Conservation (phyloP, 179 eudicot genomes). For the Vitellaria paradoxa region DNA sequence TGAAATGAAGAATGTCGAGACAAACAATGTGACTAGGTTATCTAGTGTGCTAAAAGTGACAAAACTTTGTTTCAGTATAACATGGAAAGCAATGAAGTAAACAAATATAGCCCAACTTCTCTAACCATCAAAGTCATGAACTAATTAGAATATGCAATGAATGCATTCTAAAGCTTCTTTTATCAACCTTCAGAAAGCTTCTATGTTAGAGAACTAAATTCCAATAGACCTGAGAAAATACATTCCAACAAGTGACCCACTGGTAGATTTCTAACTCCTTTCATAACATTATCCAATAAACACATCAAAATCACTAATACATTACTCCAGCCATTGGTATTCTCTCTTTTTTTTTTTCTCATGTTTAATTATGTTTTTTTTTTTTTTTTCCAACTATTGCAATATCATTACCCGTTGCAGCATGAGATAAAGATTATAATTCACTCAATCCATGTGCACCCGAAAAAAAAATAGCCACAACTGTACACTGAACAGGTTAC, state of each 20-base stretch:
- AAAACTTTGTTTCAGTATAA: neutral
- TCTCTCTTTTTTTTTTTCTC: neutral
- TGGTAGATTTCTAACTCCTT: neutral
- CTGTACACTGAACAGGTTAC: neutral
- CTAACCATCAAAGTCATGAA: neutral
- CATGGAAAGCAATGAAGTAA: neutral
- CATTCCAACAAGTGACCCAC: neutral
- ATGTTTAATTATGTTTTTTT: neutral
- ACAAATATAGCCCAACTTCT: conserved; percentile 2
- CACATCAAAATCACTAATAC: neutral
- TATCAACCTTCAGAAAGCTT: neutral
- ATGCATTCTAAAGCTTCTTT: conserved; percentile 1
- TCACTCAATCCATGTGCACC: neutral
- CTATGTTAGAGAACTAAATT: neutral
- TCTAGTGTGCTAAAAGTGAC: neutral
- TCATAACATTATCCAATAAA: neutral
- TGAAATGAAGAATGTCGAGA: neutral
- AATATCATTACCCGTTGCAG: no score
- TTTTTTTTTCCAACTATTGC: no score
- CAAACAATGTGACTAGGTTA: neutral
- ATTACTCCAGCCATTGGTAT: neutral
- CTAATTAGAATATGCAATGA: neutral
- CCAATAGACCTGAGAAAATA: neutral
- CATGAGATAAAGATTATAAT: no score
- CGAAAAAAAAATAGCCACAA: neutral